Percentiles rank a stretch among this genome's conserved stretches.
phyloP scores from a whole-genome alignment of 1,284 basidiomycete genomes.

The Ustanciosporium gigantosporum region DNA sequence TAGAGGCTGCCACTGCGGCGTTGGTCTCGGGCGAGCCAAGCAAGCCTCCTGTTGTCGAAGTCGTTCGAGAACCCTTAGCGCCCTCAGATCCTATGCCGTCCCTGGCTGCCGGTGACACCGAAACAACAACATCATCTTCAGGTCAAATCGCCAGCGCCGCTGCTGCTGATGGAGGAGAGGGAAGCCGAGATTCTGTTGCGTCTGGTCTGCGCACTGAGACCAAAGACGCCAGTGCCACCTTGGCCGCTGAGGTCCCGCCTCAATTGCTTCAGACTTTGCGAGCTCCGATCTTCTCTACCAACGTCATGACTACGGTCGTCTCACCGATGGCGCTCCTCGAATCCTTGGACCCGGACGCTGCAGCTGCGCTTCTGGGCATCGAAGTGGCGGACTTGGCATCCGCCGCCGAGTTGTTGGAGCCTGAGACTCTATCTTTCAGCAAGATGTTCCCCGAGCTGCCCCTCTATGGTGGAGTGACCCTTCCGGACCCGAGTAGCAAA shows the following conservation, averaged over 20 bases:
- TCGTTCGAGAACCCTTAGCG: slow-evolving; percentile 33
- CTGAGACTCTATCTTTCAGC: slow-evolving; percentile 41
- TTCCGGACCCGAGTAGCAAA: slow-evolving; percentile 51
- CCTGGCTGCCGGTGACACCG: background rate
- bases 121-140: no score
- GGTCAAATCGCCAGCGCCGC: background rate
- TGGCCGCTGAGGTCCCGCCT: slow-evolving; percentile 46
- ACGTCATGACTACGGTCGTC: slow-evolving; percentile 47
- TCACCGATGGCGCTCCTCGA: slow-evolving; percentile 48
- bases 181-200: background rate
- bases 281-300: slow-evolving; percentile 55
- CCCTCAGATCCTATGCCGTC: slow-evolving; percentile 31
- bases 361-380: slow-evolving; percentile 46
- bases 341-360: slow-evolving; percentile 43
- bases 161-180: background rate
- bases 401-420: slow-evolving; percentile 34
- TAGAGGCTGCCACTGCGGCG: slow-evolving; percentile 31
- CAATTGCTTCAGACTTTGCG: slow-evolving; percentile 50
- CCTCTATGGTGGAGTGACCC: slow-evolving; percentile 59
- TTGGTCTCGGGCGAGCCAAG: slow-evolving; percentile 32
- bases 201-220: slow-evolving; percentile 18
- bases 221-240: slow-evolving; percentile 41
- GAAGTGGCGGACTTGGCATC: slow-evolving; percentile 30
- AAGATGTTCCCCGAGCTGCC: slow-evolving; percentile 65
- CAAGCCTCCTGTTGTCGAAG: slow-evolving; percentile 30